Evolutionary conservation across 345 rosid species (phyloP).

Genomic region (Firmiana major): DNA sequence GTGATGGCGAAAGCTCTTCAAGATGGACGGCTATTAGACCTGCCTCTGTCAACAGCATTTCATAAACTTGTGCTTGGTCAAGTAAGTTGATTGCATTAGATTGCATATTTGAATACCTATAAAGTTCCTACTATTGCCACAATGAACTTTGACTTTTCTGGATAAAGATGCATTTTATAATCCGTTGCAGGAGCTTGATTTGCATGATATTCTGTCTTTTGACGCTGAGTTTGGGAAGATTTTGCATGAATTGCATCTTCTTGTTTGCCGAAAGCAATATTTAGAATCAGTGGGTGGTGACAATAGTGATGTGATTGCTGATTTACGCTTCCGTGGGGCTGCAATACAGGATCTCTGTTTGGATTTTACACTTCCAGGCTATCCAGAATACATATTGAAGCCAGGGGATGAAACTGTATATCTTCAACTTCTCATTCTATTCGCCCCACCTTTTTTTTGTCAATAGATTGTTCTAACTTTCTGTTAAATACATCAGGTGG

Average conservation of each 20-base stretch:
- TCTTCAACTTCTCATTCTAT: background rate
- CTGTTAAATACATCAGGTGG: slow-evolving; percentile 48
- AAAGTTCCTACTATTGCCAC: background rate
- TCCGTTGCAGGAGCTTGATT: slow-evolving; percentile 88
- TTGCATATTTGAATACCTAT: background rate
- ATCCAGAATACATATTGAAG: slow-evolving; percentile 78
- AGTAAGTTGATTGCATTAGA: slow-evolving; percentile 39
- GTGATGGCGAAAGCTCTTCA: slow-evolving; percentile 99
- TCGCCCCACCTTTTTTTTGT: background rate
- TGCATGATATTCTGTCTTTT: slow-evolving; percentile 73
- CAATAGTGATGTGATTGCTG: slow-evolving; percentile 32
- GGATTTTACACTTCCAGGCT: slow-evolving; percentile 93
- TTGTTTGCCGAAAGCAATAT: slow-evolving; percentile 72
- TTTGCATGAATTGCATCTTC: slow-evolving; percentile 73
- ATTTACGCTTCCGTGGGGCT: slow-evolving; percentile 58
- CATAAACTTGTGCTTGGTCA: slow-evolving; percentile 88
- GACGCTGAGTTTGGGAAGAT: slow-evolving; percentile 84
- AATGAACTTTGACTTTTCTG: slow-evolving; percentile 4
- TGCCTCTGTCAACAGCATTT: slow-evolving; percentile 79
- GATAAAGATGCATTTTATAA: slow-evolving; percentile 1
- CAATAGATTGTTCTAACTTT: background rate
- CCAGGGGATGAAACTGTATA: slow-evolving; percentile 76
- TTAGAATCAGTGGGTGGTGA: slow-evolving; percentile 50
- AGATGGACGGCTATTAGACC: slow-evolving; percentile 94
- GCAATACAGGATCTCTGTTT: slow-evolving; percentile 78